These are phyloP conservation scores for Tetramitus jugosus DNA, from an alignment of 208 protist genomes.

Conservation along the genomic window DNA sequence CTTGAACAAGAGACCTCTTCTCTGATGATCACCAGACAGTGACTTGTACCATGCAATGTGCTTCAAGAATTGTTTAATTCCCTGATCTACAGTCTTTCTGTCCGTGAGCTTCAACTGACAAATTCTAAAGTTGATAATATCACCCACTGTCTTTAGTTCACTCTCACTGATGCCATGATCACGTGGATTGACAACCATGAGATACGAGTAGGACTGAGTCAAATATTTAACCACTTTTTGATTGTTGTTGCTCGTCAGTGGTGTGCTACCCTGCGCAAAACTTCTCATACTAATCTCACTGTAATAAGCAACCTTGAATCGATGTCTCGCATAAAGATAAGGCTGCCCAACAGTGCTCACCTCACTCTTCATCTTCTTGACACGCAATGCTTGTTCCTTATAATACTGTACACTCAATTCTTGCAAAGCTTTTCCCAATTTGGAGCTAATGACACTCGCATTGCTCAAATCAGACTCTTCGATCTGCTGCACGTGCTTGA, in stretches of 20 bases:
- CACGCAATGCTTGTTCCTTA: conserved; percentile 1
- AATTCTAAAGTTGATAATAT: conserved; percentile 4
- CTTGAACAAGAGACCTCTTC: not conserved
- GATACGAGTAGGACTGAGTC: not conserved
- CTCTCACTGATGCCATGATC: not conserved
- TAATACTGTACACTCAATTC: conserved; percentile 25
- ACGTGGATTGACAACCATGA: not conserved
- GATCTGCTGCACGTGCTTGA: not conserved
- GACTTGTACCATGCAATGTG: conserved; percentile 11
- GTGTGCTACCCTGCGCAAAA: not conserved
- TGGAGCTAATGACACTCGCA: not conserved
- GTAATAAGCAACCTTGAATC: conserved; percentile 31
- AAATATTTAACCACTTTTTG: not conserved
- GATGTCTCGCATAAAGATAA: conserved; percentile 17
- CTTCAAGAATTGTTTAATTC: conserved; percentile 12
- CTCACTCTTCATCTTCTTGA: conserved; percentile 28
- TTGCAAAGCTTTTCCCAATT: not conserved
- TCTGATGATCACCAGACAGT: not conserved
- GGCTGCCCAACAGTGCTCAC: conserved; percentile 9
- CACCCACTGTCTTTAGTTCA: not conserved
- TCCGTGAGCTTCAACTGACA: not conserved
- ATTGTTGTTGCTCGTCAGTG: not conserved
- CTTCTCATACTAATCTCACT: conserved; percentile 19
- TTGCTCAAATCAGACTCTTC: not conserved
- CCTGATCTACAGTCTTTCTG: not conserved